These are phyloP conservation scores for Athelia sp. DNA, from an alignment of 1,284 basidiomycete genomes.

Conservation along the genomic window DNA sequence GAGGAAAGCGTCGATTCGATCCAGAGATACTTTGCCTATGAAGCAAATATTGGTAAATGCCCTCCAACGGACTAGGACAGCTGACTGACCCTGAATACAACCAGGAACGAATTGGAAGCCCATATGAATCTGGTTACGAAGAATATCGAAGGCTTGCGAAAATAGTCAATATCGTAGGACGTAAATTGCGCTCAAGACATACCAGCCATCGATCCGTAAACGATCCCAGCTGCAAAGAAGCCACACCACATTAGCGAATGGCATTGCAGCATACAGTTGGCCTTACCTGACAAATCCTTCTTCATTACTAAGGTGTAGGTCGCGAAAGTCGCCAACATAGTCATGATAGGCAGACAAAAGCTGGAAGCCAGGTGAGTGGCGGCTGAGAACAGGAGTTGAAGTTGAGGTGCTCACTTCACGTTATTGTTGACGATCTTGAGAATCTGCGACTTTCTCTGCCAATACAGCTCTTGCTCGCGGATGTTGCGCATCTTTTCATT, in stretches of 20 bases:
- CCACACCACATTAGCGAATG: too few relatives aligned
- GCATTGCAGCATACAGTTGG: too few relatives aligned
- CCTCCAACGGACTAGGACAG: too few relatives aligned
- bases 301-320: slow-evolving; percentile 40
- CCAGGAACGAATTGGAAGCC: too few relatives aligned
- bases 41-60: background rate
- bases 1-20: slow-evolving; percentile 31
- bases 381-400: background rate
- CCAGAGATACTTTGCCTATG: slow-evolving; percentile 26
- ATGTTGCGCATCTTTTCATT: slow-evolving; percentile 36
- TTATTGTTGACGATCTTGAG: slow-evolving; percentile 31
- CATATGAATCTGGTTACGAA: slow-evolving; percentile 9
- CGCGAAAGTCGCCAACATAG: slow-evolving; percentile 67
- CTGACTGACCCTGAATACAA: too few relatives aligned
- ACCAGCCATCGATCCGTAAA: slow-evolving; percentile 19
- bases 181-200: too few relatives aligned
- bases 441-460: slow-evolving; percentile 36
- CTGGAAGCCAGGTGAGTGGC: slow-evolving; percentile 23
- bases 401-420: slow-evolving; percentile 26
- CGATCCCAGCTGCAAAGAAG: slow-evolving; percentile 15
- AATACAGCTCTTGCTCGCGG: slow-evolving; percentile 51
- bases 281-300: slow-evolving; percentile 6
- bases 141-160: slow-evolving; percentile 17
- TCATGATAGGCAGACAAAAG: slow-evolving; percentile 56
- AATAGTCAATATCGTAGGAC: too few relatives aligned